Percentiles rank a stretch among this genome's conserved stretches.
phyloP scores from a whole-genome alignment of 768 basidiomycete species.

The Hygrophorus russula region DNA sequence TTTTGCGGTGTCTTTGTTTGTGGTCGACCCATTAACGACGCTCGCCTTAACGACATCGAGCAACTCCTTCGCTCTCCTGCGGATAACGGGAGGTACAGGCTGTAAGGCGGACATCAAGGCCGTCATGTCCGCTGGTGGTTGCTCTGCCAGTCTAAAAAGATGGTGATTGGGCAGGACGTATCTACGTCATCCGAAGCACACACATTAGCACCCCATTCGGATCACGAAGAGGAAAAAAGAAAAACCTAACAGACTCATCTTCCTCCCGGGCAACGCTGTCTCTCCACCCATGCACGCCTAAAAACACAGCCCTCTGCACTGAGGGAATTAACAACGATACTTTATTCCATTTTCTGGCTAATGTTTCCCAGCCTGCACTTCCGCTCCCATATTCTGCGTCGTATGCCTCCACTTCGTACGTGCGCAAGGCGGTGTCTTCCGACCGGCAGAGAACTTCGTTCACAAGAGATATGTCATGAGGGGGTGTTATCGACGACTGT shows the following conservation, averaged over 20 bases:
- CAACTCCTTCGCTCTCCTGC: slow-evolving; percentile 51
- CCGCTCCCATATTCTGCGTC: slow-evolving; percentile 57
- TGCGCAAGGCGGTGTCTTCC: slow-evolving; percentile 61
- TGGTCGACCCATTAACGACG: slow-evolving; percentile 11
- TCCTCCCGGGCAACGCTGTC: slow-evolving; percentile 69
- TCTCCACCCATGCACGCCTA: slow-evolving; percentile 71
- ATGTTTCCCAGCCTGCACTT: slow-evolving; percentile 62
- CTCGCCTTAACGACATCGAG: slow-evolving; percentile 47
- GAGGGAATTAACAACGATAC: slow-evolving; percentile 28
- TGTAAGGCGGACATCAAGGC: slow-evolving; percentile 49
- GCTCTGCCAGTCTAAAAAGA: slow-evolving; percentile 64
- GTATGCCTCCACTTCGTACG: slow-evolving; percentile 61
- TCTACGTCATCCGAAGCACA: slow-evolving; percentile 21
- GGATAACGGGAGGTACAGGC: slow-evolving; percentile 51
- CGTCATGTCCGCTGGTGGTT: slow-evolving; percentile 54
- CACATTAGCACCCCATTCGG: neutral
- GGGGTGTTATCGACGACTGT: slow-evolving; percentile 13
- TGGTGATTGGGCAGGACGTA: slow-evolving; percentile 70
- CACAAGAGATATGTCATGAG: slow-evolving; percentile 26
- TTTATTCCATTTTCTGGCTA: slow-evolving; percentile 82
- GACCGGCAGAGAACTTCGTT: slow-evolving; percentile 62
- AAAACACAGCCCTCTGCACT: slow-evolving; percentile 52
- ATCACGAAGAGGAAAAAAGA: neutral
- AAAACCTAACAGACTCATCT: slow-evolving; percentile 74
- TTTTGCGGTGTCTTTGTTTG: too few species aligned